Percentiles rank a stretch among this genome's conserved stretches.
These are phyloP conservation scores for Paraleonurus japonicus DNA, from an alignment of 257 asterid genomes.

Conservation along the genomic window DNA sequence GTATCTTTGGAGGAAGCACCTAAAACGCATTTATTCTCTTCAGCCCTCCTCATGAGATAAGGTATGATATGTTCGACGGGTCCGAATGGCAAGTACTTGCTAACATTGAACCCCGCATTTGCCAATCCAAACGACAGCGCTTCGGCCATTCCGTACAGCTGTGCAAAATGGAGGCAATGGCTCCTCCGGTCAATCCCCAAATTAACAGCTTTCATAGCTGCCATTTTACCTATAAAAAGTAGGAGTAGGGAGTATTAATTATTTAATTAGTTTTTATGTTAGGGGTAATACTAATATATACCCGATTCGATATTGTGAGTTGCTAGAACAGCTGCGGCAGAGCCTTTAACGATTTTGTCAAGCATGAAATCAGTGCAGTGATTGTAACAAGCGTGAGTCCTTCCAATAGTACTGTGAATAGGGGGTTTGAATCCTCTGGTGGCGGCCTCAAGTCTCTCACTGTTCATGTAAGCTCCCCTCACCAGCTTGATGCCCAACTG, in stretches of 20 bases:
- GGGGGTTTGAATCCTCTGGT: constrained; percentile 47
- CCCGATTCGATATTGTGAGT: constrained; percentile 88
- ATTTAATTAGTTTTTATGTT: no score
- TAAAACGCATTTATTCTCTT: constrained; percentile 80
- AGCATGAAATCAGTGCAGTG: constrained; percentile 64
- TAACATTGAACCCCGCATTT: constrained; percentile 71
- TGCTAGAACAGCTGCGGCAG: constrained; percentile 74
- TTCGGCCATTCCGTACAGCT: constrained; percentile 92
- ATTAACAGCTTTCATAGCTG: constrained; percentile 58
- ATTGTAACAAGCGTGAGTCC: constrained; percentile 61
- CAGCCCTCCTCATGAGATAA: constrained; percentile 85
- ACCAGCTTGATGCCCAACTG: constrained; percentile 78
- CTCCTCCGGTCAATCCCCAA: constrained; percentile 49
- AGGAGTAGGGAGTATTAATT: no score
- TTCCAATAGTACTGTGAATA: constrained; percentile 45
- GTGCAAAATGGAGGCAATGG: constrained; percentile 70
- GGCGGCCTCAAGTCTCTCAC: no score
- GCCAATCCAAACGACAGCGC: constrained; percentile 59
- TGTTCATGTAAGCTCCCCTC: constrained; percentile 79
- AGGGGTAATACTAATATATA: background rate
- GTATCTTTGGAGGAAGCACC: constrained; percentile 61
- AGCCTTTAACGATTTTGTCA: constrained; percentile 50
- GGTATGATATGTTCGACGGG: constrained; percentile 87
- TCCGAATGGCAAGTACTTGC: constrained; percentile 87
- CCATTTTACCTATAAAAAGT: constrained; percentile 71